Evolutionary conservation across 2,329 filamentous ascomycete genomes (phyloP), one percentile per base, ranked within the genome.

Genomic region (Fusarium sulawesiense): DNA sequence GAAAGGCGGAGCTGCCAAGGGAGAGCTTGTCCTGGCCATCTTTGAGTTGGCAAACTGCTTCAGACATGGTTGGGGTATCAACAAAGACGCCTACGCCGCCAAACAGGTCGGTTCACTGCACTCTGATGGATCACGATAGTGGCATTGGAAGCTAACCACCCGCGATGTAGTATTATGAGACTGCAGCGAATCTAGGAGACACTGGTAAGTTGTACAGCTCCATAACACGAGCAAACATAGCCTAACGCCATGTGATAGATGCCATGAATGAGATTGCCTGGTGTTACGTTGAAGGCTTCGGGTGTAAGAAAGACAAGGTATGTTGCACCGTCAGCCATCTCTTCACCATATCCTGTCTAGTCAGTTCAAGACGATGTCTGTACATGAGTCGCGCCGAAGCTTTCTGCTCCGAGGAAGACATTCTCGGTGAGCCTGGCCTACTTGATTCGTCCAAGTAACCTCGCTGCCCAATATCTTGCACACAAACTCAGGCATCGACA

Each of bases 301-400:
- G 96, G 34, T 95, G 94, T 77, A 96, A 94, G 80, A 99, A 98
- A 81, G 94, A 99, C 84, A 98, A 97, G 92, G 95, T 98, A 86
- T 81, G 93, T 88, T 56, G 47, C 48, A 60, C 56, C 41, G 51
- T 51, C 44, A 60, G 40, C 58, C 51, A 61, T 56, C 45, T 64
- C 32, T 41, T 25, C 61, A 53, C 53, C 21, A 54, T 51, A 54
- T 13, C 32, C 21, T 50, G 54, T 57, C 63, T 55, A 53, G 48
- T 44, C 30, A 30, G 44, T 55, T 40, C 55, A 66, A 50, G 55
- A 56, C 18, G 20, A 32, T 29, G 44, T 57, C 59, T 49, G 60
- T 32, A 49, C 59, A 66, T 30, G 63, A 61, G 44, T 60, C 44
- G 62, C 30, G 45, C 47, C 32, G 44, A 54, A 49, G 47, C 14